phyloP scores from a whole-genome alignment of 129 eudicot genomes.

The Tagetes erecta region DNA sequence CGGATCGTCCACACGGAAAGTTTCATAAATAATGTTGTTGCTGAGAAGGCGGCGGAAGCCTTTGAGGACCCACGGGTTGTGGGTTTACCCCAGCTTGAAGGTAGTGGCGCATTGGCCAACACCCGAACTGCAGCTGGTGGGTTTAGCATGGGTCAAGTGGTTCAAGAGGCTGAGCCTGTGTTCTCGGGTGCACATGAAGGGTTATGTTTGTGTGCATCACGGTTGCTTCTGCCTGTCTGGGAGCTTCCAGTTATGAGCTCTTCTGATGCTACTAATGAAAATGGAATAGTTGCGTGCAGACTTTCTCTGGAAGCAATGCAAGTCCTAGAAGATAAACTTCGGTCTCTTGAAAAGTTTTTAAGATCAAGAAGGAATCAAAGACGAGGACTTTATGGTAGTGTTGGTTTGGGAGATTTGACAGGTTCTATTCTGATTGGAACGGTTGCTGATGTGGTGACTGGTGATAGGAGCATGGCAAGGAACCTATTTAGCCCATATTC shows the following conservation, averaged over 20 bases:
- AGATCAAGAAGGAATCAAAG: conserved; percentile 89
- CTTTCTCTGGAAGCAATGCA: conserved; percentile 83
- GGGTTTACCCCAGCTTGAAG: conserved; percentile 90
- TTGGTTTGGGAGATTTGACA: conserved; percentile 87
- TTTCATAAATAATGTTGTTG: conserved; percentile 68
- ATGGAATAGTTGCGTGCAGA: conserved; percentile 70
- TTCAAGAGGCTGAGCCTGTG: conserved; percentile 93
- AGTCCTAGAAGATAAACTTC: conserved; percentile 83
- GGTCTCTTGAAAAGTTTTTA: conserved; percentile 77
- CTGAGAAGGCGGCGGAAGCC: conserved; percentile 98
- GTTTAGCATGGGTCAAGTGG: conserved; percentile 99
- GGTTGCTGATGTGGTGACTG: conserved; percentile 60
- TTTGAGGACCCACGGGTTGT: conserved; percentile 96
- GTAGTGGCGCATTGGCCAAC: conserved; percentile 74
- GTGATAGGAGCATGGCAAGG: conserved; percentile 66
- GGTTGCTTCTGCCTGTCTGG: conserved; percentile 90
- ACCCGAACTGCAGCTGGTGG: conserved; percentile 84
- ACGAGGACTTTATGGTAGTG: conserved; percentile 91
- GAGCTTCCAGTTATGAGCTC: conserved; percentile 84
- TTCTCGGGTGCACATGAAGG: conserved; percentile 99
- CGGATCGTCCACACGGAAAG: conserved; percentile 59
- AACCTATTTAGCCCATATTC: conserved; percentile 67
- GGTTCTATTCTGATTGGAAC: conserved; percentile 86
- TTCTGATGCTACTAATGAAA: conserved; percentile 47
- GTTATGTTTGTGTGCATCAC: conserved; percentile 80